A percentile compares a stretch with the other conserved stretches of the same genome.
Evolutionary conservation across 2,329 filamentous ascomycete species (phyloP).

Genomic region (Trichophyton rubrum): DNA sequence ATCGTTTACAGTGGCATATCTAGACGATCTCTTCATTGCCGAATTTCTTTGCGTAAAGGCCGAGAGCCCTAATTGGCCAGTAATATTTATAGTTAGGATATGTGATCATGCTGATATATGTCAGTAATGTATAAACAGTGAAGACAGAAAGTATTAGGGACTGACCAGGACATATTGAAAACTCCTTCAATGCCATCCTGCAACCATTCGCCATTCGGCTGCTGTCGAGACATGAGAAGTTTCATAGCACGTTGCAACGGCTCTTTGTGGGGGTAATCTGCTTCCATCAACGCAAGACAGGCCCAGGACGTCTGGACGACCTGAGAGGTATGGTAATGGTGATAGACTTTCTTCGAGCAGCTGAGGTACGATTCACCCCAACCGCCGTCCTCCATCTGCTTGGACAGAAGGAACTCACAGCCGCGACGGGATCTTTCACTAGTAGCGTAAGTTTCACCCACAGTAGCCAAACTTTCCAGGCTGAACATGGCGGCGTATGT

Average conservation of each 20-base stretch:
- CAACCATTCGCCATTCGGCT: conserved; percentile 81
- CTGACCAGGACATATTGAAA: conserved; percentile 90
- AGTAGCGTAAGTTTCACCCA: conserved; percentile 69
- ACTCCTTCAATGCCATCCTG: conserved; percentile 96
- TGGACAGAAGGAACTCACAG: conserved; percentile 73
- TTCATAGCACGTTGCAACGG: conserved; percentile 61
- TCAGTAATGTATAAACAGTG: conserved; percentile 16
- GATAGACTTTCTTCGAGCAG: conserved; percentile 64
- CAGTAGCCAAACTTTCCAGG: conserved; percentile 67
- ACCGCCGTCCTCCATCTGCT: conserved; percentile 78
- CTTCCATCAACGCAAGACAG: conserved; percentile 67
- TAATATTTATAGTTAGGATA: conserved; percentile 99
- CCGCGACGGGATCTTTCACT: conserved; percentile 58
- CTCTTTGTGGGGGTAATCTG: conserved; percentile 61
- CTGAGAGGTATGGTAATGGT: conserved; percentile 67
- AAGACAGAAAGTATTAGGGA: conserved; percentile 15
- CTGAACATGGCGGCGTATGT: conserved; percentile 97
- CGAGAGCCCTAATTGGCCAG: conserved; percentile 86
- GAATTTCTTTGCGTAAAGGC: conserved; percentile 68
- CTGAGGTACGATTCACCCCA: conserved; percentile 93
- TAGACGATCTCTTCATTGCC: conserved; percentile 47
- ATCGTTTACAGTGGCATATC: not conserved
- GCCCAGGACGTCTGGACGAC: conserved; percentile 96
- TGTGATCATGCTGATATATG: conserved; percentile 65
- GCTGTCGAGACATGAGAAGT: conserved; percentile 75